Evolutionary conservation across 2,329 filamentous ascomycete species (phyloP).

Genomic region (Spiromastix sp.): DNA sequence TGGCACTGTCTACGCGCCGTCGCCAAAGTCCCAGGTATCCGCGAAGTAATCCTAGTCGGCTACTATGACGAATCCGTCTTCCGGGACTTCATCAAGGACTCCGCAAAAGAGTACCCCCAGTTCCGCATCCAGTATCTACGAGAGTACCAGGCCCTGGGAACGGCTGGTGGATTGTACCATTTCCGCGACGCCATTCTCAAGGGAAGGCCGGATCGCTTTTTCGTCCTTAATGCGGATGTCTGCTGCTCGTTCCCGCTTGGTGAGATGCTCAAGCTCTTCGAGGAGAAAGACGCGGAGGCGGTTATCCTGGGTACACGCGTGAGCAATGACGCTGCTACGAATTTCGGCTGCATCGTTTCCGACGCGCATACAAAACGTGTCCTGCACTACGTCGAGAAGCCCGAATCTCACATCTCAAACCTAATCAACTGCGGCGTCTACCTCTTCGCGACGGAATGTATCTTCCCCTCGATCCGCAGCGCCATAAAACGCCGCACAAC

Average conservation of each 20-base stretch:
- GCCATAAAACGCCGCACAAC: conserved; percentile 94
- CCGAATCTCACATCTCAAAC: conserved; percentile 93
- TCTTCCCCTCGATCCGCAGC: conserved; percentile 89
- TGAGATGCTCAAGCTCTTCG: conserved; percentile 90
- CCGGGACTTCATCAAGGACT: conserved; percentile 95
- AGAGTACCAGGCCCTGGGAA: conserved; percentile 93
- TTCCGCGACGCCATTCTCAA: conserved; percentile 98
- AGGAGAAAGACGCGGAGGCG: conserved; percentile 91
- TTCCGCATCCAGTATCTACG: conserved; percentile 90
- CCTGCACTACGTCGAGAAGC: conserved; percentile 98
- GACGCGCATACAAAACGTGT: conserved; percentile 90
- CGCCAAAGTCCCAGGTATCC: conserved; percentile 80
- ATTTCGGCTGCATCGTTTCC: conserved; percentile 97
- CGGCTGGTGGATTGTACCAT: conserved; percentile 93
- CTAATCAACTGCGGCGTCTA: conserved; percentile 99
- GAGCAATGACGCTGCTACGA: conserved; percentile 78
- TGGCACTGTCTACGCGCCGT: conserved; percentile 93
- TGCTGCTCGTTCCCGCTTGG: conserved; percentile 96
- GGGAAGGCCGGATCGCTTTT: conserved; percentile 86
- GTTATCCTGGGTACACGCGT: conserved; percentile 91
- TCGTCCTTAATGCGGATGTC: conserved; percentile 95
- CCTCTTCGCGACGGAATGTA: conserved; percentile 88
- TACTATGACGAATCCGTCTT: conserved; percentile 98
- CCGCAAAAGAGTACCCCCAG: conserved; percentile 71
- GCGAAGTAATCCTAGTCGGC: conserved; percentile 94